phyloP scores from a whole-genome alignment of 805 yeast species.

The Saccharomycopsis babjevae region DNA sequence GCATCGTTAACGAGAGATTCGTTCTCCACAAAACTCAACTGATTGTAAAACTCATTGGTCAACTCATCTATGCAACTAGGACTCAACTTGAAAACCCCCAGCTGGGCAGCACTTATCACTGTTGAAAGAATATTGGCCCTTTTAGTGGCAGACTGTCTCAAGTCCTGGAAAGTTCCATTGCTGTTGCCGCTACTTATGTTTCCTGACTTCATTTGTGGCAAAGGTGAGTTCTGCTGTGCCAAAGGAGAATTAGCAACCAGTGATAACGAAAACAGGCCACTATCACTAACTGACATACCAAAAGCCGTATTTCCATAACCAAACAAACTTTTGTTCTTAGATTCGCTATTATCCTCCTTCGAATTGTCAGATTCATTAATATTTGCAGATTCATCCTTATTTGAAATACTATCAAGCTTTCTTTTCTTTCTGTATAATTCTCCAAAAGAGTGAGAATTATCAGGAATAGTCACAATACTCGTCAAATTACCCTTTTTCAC shows the following conservation, averaged over 20 bases:
- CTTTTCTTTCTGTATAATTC: constrained; percentile 15
- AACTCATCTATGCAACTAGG: constrained; percentile 25
- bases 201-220: not conserved
- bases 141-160: constrained; percentile 6
- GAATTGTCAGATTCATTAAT: not conserved
- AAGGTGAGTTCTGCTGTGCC: not conserved
- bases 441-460: constrained; percentile 16
- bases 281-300: constrained; percentile 1
- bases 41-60: not conserved
- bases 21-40: not conserved
- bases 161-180: not conserved
- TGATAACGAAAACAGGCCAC: constrained; percentile 1
- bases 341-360: not conserved
- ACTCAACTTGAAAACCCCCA: constrained; percentile 21
- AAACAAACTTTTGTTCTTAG: constrained; percentile 1
- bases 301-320: not conserved
- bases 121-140: constrained; percentile 11
- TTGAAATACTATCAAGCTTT: constrained; percentile 9
- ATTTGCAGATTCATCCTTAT: constrained; percentile 9
- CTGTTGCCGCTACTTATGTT: not conserved
- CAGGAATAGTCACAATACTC: constrained; percentile 16
- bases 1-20: not conserved
- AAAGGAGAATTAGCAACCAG: not conserved
- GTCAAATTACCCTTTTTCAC: constrained; percentile 18
- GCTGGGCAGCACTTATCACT: constrained; percentile 14